phyloP scores from a whole-genome alignment of 805 yeast species.

The Kazachstania kunashirensis region DNA sequence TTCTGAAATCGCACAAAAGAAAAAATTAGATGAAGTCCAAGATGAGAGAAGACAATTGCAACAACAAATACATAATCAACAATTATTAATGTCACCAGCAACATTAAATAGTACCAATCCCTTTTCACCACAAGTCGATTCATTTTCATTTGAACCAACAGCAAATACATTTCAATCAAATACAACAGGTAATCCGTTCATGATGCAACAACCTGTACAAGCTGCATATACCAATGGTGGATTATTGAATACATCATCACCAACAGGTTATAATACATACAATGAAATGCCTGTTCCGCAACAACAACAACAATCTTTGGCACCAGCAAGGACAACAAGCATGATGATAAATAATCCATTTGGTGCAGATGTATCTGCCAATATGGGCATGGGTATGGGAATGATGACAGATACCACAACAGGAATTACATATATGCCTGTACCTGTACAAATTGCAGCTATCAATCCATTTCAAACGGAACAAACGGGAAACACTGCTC shows the following conservation, averaged over 20 bases:
- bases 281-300: not conserved
- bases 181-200: conserved; percentile 17
- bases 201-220: conserved; percentile 12
- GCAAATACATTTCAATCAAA: conserved; percentile 12
- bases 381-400: not conserved
- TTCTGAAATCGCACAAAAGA: conserved; percentile 15
- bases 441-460: conserved; percentile 9
- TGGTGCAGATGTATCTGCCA: not conserved
- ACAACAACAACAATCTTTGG: not conserved
- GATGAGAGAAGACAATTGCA: conserved; percentile 26
- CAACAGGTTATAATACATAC: conserved; percentile 10
- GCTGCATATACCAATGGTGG: conserved; percentile 1
- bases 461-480: conserved; percentile 8
- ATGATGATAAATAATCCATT: conserved; percentile 1
- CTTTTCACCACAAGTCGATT: conserved; percentile 19
- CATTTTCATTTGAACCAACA: conserved; percentile 19
- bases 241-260: conserved; percentile 13
- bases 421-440: conserved; percentile 8
- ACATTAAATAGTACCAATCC: conserved; percentile 26
- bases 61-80: conserved; percentile 26
- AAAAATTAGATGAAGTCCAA: conserved; percentile 27
- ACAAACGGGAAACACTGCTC: conserved; percentile 4
- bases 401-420: conserved; percentile 1
- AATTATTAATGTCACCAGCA: conserved; percentile 23
- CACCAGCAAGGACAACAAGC: not conserved